Conservation (phyloP, 352 stramenopile genomes). For the Phytophthora hybrid region DNA sequence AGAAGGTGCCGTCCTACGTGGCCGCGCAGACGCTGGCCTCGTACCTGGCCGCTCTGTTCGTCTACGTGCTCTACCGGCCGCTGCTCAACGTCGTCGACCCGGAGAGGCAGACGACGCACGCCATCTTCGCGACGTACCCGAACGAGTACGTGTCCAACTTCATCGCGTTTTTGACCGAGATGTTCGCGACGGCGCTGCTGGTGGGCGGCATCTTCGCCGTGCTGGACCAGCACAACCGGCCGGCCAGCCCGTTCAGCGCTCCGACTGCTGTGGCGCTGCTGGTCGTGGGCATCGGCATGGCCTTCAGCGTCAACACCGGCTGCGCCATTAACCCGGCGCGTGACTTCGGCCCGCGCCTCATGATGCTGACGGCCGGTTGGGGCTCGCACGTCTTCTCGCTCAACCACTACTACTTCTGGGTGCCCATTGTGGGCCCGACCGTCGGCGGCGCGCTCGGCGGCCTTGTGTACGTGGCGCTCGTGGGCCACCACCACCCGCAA, state of each 20-base stretch:
- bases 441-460: conserved; percentile 50
- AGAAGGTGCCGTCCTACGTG: conserved; percentile 59
- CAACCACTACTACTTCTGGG: conserved; percentile 63
- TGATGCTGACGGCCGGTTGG: conserved; percentile 52
- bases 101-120: conserved; percentile 40
- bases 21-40: conserved; percentile 53
- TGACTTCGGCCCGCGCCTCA: conserved; percentile 64
- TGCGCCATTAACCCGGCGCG: conserved; percentile 67
- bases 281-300: conserved; percentile 66
- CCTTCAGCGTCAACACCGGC: conserved; percentile 65
- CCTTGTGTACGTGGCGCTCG: conserved; percentile 50
- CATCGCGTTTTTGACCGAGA: conserved; percentile 57
- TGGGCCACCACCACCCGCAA: conserved; percentile 60
- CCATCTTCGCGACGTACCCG: conserved; percentile 65
- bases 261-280: conserved; percentile 53
- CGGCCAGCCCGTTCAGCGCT: conserved; percentile 42
- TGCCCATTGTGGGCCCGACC: conserved; percentile 55
- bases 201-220: conserved; percentile 58
- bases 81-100: conserved; percentile 61
- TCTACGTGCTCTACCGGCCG: conserved; percentile 64
- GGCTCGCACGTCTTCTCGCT: conserved; percentile 56
- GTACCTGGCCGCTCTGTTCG: conserved; percentile 50
- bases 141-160: conserved; percentile 49
- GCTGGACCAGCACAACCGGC: conserved; percentile 58
- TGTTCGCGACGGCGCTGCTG: conserved; percentile 57